These are phyloP conservation scores for Bryoerythrophyllum caledonicum DNA, from an alignment of 225 moss, liverwort and hornwort genomes.

Conservation along the genomic window DNA sequence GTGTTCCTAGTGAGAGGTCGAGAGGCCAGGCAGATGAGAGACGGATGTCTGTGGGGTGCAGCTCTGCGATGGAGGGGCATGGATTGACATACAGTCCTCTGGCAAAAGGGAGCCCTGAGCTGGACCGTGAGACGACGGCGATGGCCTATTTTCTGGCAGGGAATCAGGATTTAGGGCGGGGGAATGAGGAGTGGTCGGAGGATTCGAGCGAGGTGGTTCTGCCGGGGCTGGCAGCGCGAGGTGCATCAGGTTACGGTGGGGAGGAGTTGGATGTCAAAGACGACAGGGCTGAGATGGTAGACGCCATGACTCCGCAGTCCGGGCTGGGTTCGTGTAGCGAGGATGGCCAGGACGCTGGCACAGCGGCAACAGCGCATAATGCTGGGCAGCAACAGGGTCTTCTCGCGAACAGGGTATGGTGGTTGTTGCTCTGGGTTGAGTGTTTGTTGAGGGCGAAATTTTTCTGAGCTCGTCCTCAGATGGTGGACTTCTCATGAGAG, in stretches of 20 bases:
- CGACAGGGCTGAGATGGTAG: slow-evolving; percentile 29
- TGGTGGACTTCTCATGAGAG: not conserved
- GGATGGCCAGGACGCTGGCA: slow-evolving; percentile 15
- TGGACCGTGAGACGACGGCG: slow-evolving; percentile 73
- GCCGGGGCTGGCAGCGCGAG: slow-evolving; percentile 44
- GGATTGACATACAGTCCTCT: slow-evolving; percentile 34
- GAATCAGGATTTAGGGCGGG: slow-evolving; percentile 48
- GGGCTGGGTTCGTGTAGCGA: slow-evolving; percentile 24
- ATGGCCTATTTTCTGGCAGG: slow-evolving; percentile 82
- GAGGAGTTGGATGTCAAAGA: slow-evolving; percentile 32
- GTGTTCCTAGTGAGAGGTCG: slow-evolving; percentile 33
- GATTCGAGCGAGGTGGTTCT: slow-evolving; percentile 56
- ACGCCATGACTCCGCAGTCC: slow-evolving; percentile 37
- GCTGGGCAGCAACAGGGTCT: slow-evolving; percentile 26
- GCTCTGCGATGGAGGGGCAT: slow-evolving; percentile 42
- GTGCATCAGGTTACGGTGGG: slow-evolving; percentile 48
- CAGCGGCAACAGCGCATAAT: slow-evolving; percentile 28
- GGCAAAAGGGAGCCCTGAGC: slow-evolving; percentile 43
- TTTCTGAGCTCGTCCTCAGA: not conserved
- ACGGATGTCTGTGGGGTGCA: slow-evolving; percentile 40
- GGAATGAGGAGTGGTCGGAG: slow-evolving; percentile 65
- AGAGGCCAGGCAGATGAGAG: slow-evolving; percentile 31
- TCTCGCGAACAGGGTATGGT: slow-evolving; percentile 42
- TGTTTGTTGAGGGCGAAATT: too few relatives aligned
- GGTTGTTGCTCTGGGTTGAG: not conserved